These are phyloP conservation scores for Aegilops bicornis DNA, from an alignment of 176 grass and related monocot genomes.

Conservation along the genomic window DNA sequence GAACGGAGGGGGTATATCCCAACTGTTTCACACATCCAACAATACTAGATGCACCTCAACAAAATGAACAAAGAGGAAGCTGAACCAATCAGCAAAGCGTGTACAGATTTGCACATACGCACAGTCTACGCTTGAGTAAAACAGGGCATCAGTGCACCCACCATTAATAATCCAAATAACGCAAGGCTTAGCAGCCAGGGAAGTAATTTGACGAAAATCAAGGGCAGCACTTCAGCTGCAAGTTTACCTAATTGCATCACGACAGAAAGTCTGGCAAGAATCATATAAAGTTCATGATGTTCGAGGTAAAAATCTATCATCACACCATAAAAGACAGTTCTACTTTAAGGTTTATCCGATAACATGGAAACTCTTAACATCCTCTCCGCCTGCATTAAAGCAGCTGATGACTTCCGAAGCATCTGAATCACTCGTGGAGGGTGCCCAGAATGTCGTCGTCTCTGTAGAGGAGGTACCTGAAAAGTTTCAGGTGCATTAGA, in stretches of 20 bases:
- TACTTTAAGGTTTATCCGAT: not conserved
- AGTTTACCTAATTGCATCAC: not conserved
- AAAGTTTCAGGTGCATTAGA: not conserved
- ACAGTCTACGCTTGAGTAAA: too few species aligned
- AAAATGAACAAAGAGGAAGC: too few species aligned
- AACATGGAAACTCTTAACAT: conserved; percentile 8
- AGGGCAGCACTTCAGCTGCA: not conserved
- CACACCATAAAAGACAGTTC: conserved; percentile 15
- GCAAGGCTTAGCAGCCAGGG: too few species aligned
- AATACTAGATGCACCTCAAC: too few species aligned
- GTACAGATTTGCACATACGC: too few species aligned
- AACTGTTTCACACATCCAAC: too few species aligned
- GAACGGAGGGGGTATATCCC: too few species aligned
- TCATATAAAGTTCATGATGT: conserved; percentile 17
- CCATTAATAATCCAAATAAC: too few species aligned
- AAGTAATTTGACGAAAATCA: not conserved
- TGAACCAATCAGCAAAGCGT: too few species aligned
- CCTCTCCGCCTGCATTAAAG: not conserved
- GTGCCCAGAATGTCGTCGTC: conserved; percentile 61
- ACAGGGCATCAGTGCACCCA: too few species aligned
- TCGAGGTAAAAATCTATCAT: conserved; percentile 33
- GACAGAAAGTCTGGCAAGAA: not conserved
- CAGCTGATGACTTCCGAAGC: not conserved
- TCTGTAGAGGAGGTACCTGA: conserved; percentile 66
- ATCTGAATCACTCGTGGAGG: conserved; percentile 44